Conservation (phyloP, 768 basidiomycete species). For the Boletellus sp. region DNA sequence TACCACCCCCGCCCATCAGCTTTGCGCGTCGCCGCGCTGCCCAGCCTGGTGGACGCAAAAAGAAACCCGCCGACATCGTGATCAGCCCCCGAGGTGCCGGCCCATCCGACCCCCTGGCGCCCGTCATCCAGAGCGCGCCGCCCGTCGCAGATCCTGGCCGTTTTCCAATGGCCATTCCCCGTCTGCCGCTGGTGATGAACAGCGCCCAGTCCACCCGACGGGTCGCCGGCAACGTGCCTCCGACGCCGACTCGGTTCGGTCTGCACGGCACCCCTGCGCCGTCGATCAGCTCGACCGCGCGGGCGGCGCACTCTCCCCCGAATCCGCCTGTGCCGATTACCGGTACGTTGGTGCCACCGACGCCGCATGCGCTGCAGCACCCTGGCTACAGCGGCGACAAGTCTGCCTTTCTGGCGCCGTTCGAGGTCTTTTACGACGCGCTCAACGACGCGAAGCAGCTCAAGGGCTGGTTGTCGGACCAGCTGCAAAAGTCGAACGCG, state of each 20-base stretch:
- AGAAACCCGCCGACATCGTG: slow-evolving; percentile 75
- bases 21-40: slow-evolving; percentile 73
- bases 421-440: slow-evolving; percentile 81
- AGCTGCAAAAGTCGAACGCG: slow-evolving; percentile 60
- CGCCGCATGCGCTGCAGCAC: slow-evolving; percentile 62
- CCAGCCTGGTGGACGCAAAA: slow-evolving; percentile 55
- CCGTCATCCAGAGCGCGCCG: slow-evolving; percentile 74
- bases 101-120: slow-evolving; percentile 50
- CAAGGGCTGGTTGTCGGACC: slow-evolving; percentile 71
- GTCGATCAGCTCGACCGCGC: slow-evolving; percentile 23
- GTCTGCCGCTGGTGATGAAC: slow-evolving; percentile 49
- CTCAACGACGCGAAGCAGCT: slow-evolving; percentile 77
- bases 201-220: slow-evolving; percentile 47
- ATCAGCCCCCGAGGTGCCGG: slow-evolving; percentile 67
- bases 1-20: slow-evolving; percentile 71
- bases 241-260: slow-evolving; percentile 64
- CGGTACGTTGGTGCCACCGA: slow-evolving; percentile 60
- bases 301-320: slow-evolving; percentile 46
- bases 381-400: slow-evolving; percentile 62
- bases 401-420: slow-evolving; percentile 75
- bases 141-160: slow-evolving; percentile 49
- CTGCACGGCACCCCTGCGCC: slow-evolving; percentile 34
- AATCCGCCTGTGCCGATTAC: slow-evolving; percentile 67
- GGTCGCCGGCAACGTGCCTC: slow-evolving; percentile 61
- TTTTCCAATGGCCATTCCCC: slow-evolving; percentile 63